These are phyloP conservation scores for Claviceps pazoutovae DNA, from an alignment of 2,329 filamentous ascomycete species.

Conservation along the genomic window DNA sequence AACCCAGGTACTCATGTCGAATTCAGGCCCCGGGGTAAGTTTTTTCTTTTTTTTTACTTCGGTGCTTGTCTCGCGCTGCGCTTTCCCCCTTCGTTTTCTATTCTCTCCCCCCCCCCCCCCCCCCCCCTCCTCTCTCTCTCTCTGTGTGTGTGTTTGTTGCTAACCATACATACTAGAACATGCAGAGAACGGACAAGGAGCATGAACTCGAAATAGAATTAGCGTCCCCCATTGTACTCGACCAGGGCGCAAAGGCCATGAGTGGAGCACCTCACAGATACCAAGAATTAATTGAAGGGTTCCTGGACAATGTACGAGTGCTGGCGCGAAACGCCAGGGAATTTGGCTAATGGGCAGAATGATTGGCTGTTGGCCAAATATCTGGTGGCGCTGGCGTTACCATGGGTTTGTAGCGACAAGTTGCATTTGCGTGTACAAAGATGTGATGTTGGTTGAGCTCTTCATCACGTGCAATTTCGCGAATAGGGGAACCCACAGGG, in stretches of 20 bases:
- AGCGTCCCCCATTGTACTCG: conserved; percentile 45
- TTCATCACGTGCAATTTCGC: not conserved
- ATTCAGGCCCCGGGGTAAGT: conserved; percentile 23
- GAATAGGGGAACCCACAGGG: not conserved
- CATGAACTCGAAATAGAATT: conserved; percentile 76
- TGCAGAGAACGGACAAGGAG: conserved; percentile 41
- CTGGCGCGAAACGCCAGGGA: conserved; percentile 33
- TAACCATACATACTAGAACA: conserved; percentile 17
- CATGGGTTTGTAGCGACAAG: not conserved
- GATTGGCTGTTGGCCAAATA: not conserved
- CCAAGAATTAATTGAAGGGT: conserved; percentile 53
- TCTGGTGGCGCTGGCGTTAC: not conserved
- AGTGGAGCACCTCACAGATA: conserved; percentile 43
- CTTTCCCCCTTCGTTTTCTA: not conserved
- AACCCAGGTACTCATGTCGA: conserved; percentile 62
- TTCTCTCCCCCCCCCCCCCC: not conserved
- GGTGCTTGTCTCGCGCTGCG: not conserved
- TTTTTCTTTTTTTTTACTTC: not conserved
- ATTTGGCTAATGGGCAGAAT: conserved; percentile 8
- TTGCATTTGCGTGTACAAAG: not conserved
- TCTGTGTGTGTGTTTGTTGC: not conserved
- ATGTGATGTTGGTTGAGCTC: not conserved
- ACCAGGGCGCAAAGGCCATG: conserved; percentile 47
- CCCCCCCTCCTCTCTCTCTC: not conserved
- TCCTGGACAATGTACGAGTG: conserved; percentile 59